These are phyloP conservation scores for Colletotrichum echinochloae DNA, from an alignment of 2,329 filamentous ascomycete genomes.

Conservation along the genomic window DNA sequence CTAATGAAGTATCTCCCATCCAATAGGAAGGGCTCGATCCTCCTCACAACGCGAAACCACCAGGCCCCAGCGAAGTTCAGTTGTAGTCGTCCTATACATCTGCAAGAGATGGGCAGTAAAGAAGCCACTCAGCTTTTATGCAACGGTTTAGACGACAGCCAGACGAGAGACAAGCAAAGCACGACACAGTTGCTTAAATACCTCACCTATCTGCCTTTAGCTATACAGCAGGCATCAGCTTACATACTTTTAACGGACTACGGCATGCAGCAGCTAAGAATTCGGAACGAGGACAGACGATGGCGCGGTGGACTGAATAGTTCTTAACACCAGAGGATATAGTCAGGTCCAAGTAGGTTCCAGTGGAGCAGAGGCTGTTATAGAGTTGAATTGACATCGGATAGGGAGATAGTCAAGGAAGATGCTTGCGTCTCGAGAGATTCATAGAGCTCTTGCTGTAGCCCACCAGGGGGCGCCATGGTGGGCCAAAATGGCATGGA, in stretches of 20 bases:
- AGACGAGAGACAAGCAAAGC: no score
- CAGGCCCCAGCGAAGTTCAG: no score
- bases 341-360: constrained; percentile 37
- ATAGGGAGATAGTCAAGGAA: not conserved
- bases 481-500: not conserved
- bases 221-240: no score
- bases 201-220: no score
- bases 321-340: not conserved
- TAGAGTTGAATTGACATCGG: not conserved
- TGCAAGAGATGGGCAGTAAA: no score
- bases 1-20: no score
- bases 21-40: no score
- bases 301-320: constrained; percentile 8
- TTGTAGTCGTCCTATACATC: no score
- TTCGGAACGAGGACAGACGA: not conserved
- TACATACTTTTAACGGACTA: not conserved
- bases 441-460: not conserved
- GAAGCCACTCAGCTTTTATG: no score
- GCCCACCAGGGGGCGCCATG: not conserved
- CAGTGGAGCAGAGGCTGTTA: not conserved
- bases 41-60: no score
- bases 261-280: constrained; percentile 1
- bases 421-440: not conserved
- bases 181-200: no score
- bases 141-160: no score